Conservation (phyloP, 2,329 filamentous ascomycete genomes). For the Cladophialophora bantiana region DNA sequence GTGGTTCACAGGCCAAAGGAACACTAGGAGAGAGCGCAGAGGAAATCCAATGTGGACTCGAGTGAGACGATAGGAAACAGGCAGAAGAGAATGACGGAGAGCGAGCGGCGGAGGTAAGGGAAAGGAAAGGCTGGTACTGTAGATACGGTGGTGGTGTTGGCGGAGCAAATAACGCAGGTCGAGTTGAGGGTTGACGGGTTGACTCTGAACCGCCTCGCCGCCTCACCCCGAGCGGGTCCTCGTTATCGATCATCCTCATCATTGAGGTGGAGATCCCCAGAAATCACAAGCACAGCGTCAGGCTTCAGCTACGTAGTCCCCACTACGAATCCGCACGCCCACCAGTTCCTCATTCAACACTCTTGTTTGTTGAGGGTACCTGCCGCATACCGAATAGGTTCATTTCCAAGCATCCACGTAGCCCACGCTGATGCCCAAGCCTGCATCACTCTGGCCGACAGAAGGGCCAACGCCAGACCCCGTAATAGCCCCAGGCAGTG, state of each 20-base stretch:
- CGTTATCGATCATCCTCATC: slow-evolving; percentile 20
- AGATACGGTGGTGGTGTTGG: background rate
- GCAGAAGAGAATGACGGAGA: slow-evolving; percentile 20
- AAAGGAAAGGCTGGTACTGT: slow-evolving; percentile 11
- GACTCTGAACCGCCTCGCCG: slow-evolving; percentile 7
- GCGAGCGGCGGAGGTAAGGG: slow-evolving; percentile 16
- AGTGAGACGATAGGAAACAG: slow-evolving; percentile 15
- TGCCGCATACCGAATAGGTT: slow-evolving; percentile 5
- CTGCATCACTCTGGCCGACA: slow-evolving; percentile 27
- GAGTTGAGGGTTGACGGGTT: slow-evolving; percentile 3
- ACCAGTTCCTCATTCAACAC: background rate
- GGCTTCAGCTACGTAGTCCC: background rate
- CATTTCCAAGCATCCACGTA: slow-evolving; percentile 36
- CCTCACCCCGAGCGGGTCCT: slow-evolving; percentile 2
- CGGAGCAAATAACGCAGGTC: background rate
- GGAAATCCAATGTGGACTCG: slow-evolving; percentile 8
- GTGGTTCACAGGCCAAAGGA: background rate
- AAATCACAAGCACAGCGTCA: slow-evolving; percentile 13
- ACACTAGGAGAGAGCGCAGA: background rate
- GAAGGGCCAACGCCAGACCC: slow-evolving; percentile 2
- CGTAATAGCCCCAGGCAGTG: background rate
- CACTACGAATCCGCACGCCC: background rate
- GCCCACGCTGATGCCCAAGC: slow-evolving; percentile 38
- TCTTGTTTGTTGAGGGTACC: background rate
- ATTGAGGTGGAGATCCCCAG: slow-evolving; percentile 13